Evolutionary conservation across 73 alveolate genomes (phyloP).

Genomic region (Paramecium primaurelia): DNA sequence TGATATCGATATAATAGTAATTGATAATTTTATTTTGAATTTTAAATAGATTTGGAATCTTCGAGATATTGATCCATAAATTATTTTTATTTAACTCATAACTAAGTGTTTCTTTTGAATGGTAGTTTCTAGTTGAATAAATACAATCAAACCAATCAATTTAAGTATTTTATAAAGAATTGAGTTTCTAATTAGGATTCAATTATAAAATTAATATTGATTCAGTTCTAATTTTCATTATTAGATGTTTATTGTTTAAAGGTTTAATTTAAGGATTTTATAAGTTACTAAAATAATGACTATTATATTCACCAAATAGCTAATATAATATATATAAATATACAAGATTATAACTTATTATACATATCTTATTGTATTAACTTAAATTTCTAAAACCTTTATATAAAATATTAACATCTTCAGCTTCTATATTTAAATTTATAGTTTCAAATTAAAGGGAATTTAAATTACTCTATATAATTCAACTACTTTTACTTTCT

Average conservation of each 20-base stretch:
- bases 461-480: neutral
- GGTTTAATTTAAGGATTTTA: neutral
- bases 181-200: neutral
- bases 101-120: neutral
- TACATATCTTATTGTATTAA: neutral
- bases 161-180: neutral
- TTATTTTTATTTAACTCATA: neutral
- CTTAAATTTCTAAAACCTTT: neutral
- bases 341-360: neutral
- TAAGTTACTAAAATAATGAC: neutral
- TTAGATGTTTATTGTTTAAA: neutral
- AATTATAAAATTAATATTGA: neutral
- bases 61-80: neutral
- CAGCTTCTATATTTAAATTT: neutral
- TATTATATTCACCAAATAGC: neutral
- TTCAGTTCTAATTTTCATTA: conserved; percentile 8
- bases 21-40: neutral
- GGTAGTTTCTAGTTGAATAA: neutral
- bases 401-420: neutral
- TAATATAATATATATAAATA: neutral
- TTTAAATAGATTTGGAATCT: neutral
- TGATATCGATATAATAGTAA: neutral
- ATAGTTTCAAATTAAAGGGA: neutral
- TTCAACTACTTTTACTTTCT: neutral
- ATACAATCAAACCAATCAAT: conserved; percentile 5